Base-by-base conservation (phyloP, 2,329 filamentous ascomycete species). In the Fusarium duplospermum region DNA sequence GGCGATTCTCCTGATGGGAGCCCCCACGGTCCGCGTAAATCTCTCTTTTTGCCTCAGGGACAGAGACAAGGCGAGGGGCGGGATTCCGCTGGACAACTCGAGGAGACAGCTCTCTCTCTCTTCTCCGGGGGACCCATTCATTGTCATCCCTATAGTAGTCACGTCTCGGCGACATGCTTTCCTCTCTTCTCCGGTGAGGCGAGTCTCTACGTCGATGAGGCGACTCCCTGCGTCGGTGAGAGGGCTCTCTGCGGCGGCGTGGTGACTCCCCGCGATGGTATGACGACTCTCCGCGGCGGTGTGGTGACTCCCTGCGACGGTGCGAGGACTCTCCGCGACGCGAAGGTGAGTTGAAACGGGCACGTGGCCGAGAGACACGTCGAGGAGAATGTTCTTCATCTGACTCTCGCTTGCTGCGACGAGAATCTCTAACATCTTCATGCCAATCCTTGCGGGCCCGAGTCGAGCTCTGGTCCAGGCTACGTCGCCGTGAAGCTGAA, bases 11-110 rank as follows among this genome's bases (percentile, higher is more conserved):
- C 9, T 54, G 24, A 11, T 29, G 72, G 13, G 47, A 50, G 5
- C 66, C 22, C 29, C 64, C 64, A 38, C 71, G 27, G 47, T 52
- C 57, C 9, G 52, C 63, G 33, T 72, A 58, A 16, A 75, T 54
- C 47, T 76, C 70, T 35, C 66, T 75, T 57, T 72, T 72, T 22
- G 66, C 58, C 59, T 70, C 52, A n/a, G 63, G 70, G 7, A 64
- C 61, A 40, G 70, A 63, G 14, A 78, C 72, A 24, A 68, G 69
- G 2, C 76, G 76, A 33, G 74, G 59, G 22, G 61, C 42, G 13
- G 6, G 40, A n/a, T 57, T 62, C 45, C 54, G 54, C 58, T 78
- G 74, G 11, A 77, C 57, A 60, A 78, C 73, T 7, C 71, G 75
- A 33, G 75, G 75, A 29, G 63, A 52, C 7, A 56, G 58, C 29